These are phyloP conservation scores for Cryptococcus amylolentus DNA, from an alignment of 1,284 basidiomycete genomes.

Conservation along the genomic window DNA sequence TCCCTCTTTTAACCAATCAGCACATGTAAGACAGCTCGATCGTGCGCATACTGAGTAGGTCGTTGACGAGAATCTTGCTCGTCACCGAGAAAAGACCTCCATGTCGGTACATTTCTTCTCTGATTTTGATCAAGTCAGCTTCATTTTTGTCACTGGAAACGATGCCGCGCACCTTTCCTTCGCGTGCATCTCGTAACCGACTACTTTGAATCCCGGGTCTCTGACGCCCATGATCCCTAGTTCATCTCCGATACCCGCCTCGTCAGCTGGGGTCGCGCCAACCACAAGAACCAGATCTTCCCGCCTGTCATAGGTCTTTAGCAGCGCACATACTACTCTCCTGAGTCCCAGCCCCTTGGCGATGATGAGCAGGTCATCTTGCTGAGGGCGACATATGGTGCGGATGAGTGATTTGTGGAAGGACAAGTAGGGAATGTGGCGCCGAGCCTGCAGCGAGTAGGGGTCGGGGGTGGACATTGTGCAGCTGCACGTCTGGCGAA, in stretches of 20 bases:
- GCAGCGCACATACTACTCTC: constrained; percentile 71
- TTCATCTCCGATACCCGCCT: constrained; percentile 86
- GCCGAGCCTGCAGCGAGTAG: constrained; percentile 9
- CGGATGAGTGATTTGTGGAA: constrained; percentile 51
- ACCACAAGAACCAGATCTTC: constrained; percentile 80
- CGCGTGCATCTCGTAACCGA: constrained; percentile 78
- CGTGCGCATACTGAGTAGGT: constrained; percentile 67
- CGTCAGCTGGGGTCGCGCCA: constrained; percentile 73
- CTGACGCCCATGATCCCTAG: constrained; percentile 86
- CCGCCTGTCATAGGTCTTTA: constrained; percentile 89
- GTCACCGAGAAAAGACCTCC: constrained; percentile 91
- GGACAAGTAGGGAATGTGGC: constrained; percentile 49
- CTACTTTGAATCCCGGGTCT: constrained; percentile 75
- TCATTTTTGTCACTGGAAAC: not conserved
- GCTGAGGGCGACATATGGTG: constrained; percentile 58
- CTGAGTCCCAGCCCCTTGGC: constrained; percentile 83
- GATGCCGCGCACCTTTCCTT: constrained; percentile 64
- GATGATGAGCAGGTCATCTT: constrained; percentile 76
- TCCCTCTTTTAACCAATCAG: constrained; percentile 45
- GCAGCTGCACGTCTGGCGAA: not conserved
- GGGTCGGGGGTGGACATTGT: too few species aligned
- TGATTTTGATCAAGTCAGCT: constrained; percentile 39
- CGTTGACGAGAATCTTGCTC: constrained; percentile 88
- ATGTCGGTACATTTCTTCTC: constrained; percentile 76
- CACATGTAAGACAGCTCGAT: not conserved